Conservation (phyloP, 139 green algal genomes). For the Coelastrella sp. region DNA sequence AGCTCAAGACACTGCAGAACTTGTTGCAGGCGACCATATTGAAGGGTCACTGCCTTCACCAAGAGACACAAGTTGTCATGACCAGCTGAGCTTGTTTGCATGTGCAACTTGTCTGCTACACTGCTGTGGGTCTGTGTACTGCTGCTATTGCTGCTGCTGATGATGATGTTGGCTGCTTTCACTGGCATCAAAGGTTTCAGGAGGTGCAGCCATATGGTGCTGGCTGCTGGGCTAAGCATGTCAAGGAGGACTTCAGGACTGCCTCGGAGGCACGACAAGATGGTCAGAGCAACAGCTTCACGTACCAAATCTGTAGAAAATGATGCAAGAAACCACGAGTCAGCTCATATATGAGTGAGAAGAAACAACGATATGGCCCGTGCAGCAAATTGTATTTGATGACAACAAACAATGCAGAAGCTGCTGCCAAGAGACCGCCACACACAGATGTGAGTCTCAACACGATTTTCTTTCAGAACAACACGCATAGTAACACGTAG, state of each 20-base stretch:
- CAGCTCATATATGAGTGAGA: no score
- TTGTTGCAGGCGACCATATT: not conserved
- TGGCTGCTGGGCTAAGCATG: slow-evolving; percentile 10
- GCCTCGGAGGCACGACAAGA: not conserved
- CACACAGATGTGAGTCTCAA: no score
- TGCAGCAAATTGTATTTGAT: no score
- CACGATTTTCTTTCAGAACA: no score
- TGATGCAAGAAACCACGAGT: no score
- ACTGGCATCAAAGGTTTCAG: not conserved
- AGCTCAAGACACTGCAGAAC: slow-evolving; percentile 18
- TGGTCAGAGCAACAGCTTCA: slow-evolving; percentile 21
- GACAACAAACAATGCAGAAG: no score
- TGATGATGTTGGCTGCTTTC: not conserved
- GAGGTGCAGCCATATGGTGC: slow-evolving; percentile 4
- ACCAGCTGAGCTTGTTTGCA: not conserved
- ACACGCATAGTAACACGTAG: no score
- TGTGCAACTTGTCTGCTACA: no score
- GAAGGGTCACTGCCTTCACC: slow-evolving; percentile 22
- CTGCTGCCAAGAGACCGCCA: no score
- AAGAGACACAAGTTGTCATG: slow-evolving; percentile 41
- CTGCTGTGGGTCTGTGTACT: not conserved
- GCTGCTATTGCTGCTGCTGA: not conserved
- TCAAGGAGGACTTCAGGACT: not conserved
- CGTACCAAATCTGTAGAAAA: slow-evolving; percentile 14
- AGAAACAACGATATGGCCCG: no score